Percentiles rank a stretch among this genome's conserved stretches.
These are phyloP conservation scores for Neurospora sp. DNA, from an alignment of 495 filamentous ascomycete genomes.

Conservation along the genomic window DNA sequence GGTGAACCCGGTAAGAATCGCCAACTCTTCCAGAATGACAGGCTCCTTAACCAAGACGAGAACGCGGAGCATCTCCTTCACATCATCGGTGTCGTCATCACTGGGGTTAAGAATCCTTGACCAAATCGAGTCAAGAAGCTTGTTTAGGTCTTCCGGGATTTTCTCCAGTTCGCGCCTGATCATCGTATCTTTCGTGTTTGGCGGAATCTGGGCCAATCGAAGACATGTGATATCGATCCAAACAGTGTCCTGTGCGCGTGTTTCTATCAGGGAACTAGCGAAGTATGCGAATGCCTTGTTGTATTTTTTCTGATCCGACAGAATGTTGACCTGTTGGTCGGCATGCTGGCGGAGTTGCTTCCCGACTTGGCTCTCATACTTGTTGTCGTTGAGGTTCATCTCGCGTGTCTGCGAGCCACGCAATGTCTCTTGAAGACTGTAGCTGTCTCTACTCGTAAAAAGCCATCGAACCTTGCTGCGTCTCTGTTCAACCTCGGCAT, in stretches of 20 bases:
- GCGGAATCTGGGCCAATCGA: slow-evolving; percentile 19
- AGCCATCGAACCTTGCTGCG: slow-evolving; percentile 19
- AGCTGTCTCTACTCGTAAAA: slow-evolving; percentile 8
- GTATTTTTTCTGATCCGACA: slow-evolving; percentile 23
- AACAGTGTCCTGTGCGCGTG: slow-evolving; percentile 22
- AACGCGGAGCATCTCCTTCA: slow-evolving; percentile 26
- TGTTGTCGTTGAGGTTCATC: not conserved
- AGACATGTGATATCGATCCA: slow-evolving; percentile 28
- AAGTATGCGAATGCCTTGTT: slow-evolving; percentile 26
- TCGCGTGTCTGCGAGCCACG: not conserved
- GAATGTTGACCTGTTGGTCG: slow-evolving; percentile 6
- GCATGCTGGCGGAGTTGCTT: not conserved
- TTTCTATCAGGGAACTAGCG: slow-evolving; percentile 23
- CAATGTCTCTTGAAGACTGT: not conserved
- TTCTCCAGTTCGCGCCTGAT: slow-evolving; percentile 19
- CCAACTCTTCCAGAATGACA: slow-evolving; percentile 19
- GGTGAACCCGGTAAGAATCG: slow-evolving; percentile 17
- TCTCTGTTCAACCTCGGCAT: not conserved
- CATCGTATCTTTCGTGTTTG: slow-evolving; percentile 16
- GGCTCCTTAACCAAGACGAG: slow-evolving; percentile 25
- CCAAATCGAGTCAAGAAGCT: slow-evolving; percentile 21
- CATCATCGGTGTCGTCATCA: slow-evolving; percentile 16
- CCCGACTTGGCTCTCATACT: not conserved
- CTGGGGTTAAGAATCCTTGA: slow-evolving; percentile 15
- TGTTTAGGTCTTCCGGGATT: slow-evolving; percentile 21